These are phyloP conservation scores for Podaxis pistillaris DNA, from an alignment of 768 basidiomycete species.

Conservation along the genomic window DNA sequence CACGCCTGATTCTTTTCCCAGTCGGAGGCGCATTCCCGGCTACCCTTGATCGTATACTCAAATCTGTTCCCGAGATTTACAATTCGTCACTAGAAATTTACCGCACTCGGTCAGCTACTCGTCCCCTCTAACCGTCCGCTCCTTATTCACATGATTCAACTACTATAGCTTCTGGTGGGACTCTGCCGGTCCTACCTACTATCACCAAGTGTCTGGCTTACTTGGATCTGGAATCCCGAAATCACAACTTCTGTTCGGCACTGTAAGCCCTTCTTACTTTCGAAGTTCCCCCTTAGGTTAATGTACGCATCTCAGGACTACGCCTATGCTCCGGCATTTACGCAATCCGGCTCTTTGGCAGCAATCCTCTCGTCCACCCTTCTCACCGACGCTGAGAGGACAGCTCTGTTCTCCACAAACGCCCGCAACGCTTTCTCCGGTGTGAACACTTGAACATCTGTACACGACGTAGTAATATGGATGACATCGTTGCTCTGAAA, in stretches of 20 bases:
- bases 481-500: not conserved
- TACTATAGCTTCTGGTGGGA: slow-evolving; percentile 34
- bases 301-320: slow-evolving; percentile 23
- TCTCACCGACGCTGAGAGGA: slow-evolving; percentile 21
- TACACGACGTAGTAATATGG: not conserved
- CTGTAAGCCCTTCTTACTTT: slow-evolving; percentile 22
- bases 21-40: slow-evolving; percentile 35
- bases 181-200: slow-evolving; percentile 36
- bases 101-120: slow-evolving; percentile 24
- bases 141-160: not conserved
- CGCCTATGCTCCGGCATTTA: slow-evolving; percentile 25
- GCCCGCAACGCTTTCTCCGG: slow-evolving; percentile 17
- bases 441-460: not conserved
- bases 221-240: slow-evolving; percentile 30
- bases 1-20: slow-evolving; percentile 6
- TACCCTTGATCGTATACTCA: slow-evolving; percentile 33
- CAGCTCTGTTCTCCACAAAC: slow-evolving; percentile 21
- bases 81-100: slow-evolving; percentile 32
- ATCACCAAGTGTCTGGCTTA: slow-evolving; percentile 32
- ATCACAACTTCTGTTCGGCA: slow-evolving; percentile 32
- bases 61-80: slow-evolving; percentile 29
- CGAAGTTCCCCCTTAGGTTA: not conserved
- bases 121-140: too few relatives aligned
- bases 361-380: slow-evolving; percentile 22
- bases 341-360: slow-evolving; percentile 21